Evolutionary conservation across 495 filamentous ascomycete species (phyloP).

Genomic region (Amphirosellinia nigrospora): DNA sequence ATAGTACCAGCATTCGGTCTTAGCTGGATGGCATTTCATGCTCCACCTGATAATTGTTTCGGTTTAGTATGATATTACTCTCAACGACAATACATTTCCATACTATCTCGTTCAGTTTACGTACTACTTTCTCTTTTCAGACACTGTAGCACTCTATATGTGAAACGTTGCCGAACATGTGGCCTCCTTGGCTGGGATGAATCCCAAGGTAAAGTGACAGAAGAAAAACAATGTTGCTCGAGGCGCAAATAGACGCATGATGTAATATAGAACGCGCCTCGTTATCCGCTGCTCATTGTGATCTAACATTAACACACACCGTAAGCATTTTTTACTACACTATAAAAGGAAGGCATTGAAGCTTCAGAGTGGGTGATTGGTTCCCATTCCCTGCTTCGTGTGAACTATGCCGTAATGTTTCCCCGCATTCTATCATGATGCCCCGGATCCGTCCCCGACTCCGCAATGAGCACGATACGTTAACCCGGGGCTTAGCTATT

Average conservation of each 20-base stretch:
- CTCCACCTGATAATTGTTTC: background rate
- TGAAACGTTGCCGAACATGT: background rate
- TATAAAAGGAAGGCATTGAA: background rate
- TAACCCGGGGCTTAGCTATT: conserved; percentile 9
- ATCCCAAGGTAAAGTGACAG: background rate
- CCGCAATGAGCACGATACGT: background rate
- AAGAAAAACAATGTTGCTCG: background rate
- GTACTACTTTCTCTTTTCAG: background rate
- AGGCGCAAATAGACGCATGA: background rate
- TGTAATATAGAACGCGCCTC: background rate
- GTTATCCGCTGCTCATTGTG: background rate
- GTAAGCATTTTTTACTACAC: background rate
- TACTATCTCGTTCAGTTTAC: too few species aligned
- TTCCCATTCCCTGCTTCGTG: conserved; percentile 7
- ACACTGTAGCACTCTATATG: background rate
- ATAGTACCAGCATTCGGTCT: background rate
- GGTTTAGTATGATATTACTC: background rate
- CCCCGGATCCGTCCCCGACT: conserved; percentile 6
- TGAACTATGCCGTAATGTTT: conserved; percentile 6
- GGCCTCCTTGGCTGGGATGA: background rate
- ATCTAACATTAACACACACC: background rate
- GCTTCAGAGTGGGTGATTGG: background rate
- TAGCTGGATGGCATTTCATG: background rate
- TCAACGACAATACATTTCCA: too few species aligned
- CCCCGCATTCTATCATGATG: conserved; percentile 6